These are phyloP conservation scores for Trichoderma sp. DNA, from an alignment of 2,329 filamentous ascomycete species.

Conservation along the genomic window DNA sequence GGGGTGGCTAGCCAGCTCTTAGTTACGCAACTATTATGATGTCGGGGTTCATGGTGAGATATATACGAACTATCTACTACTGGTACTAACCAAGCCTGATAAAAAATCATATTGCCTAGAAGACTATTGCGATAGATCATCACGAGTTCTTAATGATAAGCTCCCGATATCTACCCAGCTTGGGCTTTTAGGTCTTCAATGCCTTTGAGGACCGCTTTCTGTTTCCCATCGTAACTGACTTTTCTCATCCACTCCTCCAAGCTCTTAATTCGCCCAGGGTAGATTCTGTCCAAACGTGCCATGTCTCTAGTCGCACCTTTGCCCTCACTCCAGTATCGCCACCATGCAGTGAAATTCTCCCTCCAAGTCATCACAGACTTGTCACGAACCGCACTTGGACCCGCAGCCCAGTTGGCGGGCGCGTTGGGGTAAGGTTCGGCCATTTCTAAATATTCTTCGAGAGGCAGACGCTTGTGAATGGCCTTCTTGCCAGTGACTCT, in stretches of 20 bases:
- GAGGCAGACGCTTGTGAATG: not conserved
- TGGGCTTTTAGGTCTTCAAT: not conserved
- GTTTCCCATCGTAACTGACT: not conserved
- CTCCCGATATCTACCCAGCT: not conserved
- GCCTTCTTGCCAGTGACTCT: not conserved
- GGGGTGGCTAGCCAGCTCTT: too few relatives aligned
- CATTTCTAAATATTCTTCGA: not conserved
- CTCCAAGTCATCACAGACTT: not conserved
- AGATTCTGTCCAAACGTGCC: not conserved
- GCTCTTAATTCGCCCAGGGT: not conserved
- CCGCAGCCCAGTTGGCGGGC: not conserved
- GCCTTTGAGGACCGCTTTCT: not conserved
- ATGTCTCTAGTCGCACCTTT: not conserved
- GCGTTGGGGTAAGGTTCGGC: not conserved
- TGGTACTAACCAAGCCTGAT: too few relatives aligned
- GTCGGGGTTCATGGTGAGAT: too few relatives aligned
- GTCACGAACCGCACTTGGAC: not conserved
- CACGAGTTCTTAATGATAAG: not conserved
- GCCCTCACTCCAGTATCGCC: not conserved
- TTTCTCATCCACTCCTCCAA: not conserved
- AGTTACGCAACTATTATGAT: too few relatives aligned
- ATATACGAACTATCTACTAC: too few relatives aligned
- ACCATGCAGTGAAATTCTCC: not conserved
- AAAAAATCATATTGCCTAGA: too few relatives aligned
- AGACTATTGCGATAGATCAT: too few relatives aligned